Evolutionary conservation across 208 protist species (phyloP).

Genomic region (Leishmania braziliensis): DNA sequence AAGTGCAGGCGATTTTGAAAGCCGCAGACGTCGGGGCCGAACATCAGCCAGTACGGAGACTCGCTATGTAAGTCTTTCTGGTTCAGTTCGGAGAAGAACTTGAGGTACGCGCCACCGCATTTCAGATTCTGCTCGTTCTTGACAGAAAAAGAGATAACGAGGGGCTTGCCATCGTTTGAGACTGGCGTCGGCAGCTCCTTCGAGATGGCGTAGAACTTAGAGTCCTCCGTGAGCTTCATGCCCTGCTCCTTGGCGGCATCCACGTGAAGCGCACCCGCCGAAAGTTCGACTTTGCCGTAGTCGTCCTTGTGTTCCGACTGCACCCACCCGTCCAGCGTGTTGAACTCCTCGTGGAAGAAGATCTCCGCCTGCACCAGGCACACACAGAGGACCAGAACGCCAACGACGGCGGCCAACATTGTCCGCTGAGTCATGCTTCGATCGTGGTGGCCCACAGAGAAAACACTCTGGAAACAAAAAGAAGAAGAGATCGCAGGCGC

Average conservation of each 20-base stretch:
- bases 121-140: conserved; percentile 91
- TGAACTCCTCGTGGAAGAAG: conserved; percentile 79
- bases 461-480: background rate
- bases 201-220: conserved; percentile 89
- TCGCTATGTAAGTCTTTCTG: conserved; percentile 86
- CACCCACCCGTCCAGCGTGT: conserved; percentile 65
- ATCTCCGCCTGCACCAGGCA: conserved; percentile 43
- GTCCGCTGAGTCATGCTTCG: conserved; percentile 9
- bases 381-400: conserved; percentile 31
- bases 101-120: conserved; percentile 95
- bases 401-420: conserved; percentile 23
- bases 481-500: background rate
- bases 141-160: conserved; percentile 93
- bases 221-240: conserved; percentile 86
- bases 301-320: conserved; percentile 48
- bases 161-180: conserved; percentile 81
- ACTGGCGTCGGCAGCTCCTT: conserved; percentile 70
- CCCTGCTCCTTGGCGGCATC: conserved; percentile 79
- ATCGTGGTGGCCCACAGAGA: background rate
- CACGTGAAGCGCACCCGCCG: conserved; percentile 54
- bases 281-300: conserved; percentile 68
- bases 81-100: conserved; percentile 87
- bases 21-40: conserved; percentile 96
- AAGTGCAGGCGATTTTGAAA: conserved; percentile 83
- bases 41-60: conserved; percentile 95